These are phyloP conservation scores for Citeromyces nyonsensis DNA, from an alignment of 805 yeast species.

Conservation along the genomic window DNA sequence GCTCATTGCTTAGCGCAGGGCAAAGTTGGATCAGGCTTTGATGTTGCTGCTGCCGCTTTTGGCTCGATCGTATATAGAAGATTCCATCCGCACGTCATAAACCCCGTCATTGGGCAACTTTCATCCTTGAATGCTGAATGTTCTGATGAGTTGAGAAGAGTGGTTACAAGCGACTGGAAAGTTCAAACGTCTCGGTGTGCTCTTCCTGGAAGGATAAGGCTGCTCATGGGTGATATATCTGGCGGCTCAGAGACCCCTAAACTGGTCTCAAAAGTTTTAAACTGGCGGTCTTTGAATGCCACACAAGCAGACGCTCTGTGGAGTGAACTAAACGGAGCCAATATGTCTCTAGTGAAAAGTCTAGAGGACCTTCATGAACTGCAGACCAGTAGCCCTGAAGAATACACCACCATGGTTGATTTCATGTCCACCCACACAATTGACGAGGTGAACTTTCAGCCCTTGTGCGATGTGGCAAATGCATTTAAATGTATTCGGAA, in stretches of 20 bases:
- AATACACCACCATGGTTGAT: slow-evolving; percentile 17
- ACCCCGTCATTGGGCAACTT: slow-evolving; percentile 16
- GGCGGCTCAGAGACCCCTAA: slow-evolving; percentile 94
- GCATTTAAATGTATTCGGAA: slow-evolving; percentile 37
- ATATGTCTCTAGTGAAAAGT: slow-evolving; percentile 34
- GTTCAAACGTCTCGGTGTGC: slow-evolving; percentile 35
- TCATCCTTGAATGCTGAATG: slow-evolving; percentile 10
- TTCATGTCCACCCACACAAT: slow-evolving; percentile 7
- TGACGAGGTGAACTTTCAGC: slow-evolving; percentile 5
- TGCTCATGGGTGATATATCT: slow-evolving; percentile 86
- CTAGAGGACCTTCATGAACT: slow-evolving; percentile 23
- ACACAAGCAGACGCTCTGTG: slow-evolving; percentile 38
- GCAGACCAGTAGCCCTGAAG: slow-evolving; percentile 12
- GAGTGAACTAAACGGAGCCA: slow-evolving; percentile 37
- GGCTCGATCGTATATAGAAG: slow-evolving; percentile 79
- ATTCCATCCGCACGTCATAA: slow-evolving; percentile 43
- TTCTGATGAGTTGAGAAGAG: slow-evolving; percentile 12
- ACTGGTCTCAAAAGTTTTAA: slow-evolving; percentile 58
- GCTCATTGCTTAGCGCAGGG: slow-evolving; percentile 92
- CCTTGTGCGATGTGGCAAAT: slow-evolving; percentile 17
- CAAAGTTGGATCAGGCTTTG: slow-evolving; percentile 94
- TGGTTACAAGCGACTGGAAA: slow-evolving; percentile 44
- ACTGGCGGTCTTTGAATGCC: slow-evolving; percentile 48
- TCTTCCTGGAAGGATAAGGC: slow-evolving; percentile 51
- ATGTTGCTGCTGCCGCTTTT: slow-evolving; percentile 87